phyloP scores from a whole-genome alignment of 1,139 yeast species.

The Sugiyamaella grinbergsii region DNA sequence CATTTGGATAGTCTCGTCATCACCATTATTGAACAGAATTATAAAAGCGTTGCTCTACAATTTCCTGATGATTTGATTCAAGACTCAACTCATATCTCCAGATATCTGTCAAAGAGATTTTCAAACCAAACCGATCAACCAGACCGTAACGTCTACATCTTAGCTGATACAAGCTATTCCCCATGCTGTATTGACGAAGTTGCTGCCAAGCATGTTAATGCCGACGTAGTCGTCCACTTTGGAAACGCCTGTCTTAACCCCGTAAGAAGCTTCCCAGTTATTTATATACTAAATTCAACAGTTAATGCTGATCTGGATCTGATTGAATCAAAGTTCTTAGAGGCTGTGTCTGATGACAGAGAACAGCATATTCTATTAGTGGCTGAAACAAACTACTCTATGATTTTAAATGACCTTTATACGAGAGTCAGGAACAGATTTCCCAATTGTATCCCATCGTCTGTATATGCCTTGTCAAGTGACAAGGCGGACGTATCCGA shows the following conservation, averaged over 20 bases:
- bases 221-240: constrained; percentile 85
- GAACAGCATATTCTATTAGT: constrained; percentile 32
- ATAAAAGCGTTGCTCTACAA: constrained; percentile 68
- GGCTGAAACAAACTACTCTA: constrained; percentile 40
- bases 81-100: constrained; percentile 74
- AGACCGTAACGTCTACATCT: constrained; percentile 38
- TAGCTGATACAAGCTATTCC: constrained; percentile 95
- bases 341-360: constrained; percentile 3
- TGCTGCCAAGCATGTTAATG: constrained; percentile 89
- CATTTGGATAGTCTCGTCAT: constrained; percentile 30
- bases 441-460: constrained; percentile 24
- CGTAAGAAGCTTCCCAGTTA: constrained; percentile 63
- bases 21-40: constrained; percentile 39
- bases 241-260: constrained; percentile 94
- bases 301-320: constrained; percentile 26
- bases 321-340: constrained; percentile 33
- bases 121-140: constrained; percentile 6
- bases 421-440: constrained; percentile 20
- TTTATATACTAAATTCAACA: constrained; percentile 70
- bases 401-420: constrained; percentile 28
- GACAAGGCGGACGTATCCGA: constrained; percentile 1
- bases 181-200: constrained; percentile 97
- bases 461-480: not conserved
- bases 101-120: constrained; percentile 46
- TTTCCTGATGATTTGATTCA: constrained; percentile 81